Conservation (phyloP, 2,329 filamentous ascomycete species). For the Neofusicoccum laricinum region DNA sequence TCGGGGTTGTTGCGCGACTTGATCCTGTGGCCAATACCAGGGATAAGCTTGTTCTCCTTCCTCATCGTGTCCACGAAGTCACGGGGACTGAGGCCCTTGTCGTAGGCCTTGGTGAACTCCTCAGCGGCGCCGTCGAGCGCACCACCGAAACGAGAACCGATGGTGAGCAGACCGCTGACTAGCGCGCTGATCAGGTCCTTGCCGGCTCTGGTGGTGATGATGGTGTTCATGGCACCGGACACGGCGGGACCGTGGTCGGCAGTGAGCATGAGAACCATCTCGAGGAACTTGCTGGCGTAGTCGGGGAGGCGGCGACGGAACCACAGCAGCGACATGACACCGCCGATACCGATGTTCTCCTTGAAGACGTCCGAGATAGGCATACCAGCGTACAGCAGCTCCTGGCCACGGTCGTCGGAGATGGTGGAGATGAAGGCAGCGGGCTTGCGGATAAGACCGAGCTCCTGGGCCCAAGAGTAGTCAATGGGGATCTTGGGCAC, state of each 20-base stretch:
- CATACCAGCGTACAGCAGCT: conserved; percentile 98
- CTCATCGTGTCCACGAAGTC: conserved; percentile 99
- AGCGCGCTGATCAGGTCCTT: conserved; percentile 97
- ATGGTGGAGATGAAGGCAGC: conserved; percentile 99
- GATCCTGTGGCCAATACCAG: conserved; percentile 98
- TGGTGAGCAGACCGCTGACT: conserved; percentile 94
- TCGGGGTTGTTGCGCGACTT: conserved; percentile 99
- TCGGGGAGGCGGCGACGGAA: conserved; percentile 96
- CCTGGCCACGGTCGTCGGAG: conserved; percentile 98
- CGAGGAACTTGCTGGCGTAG: conserved; percentile 97
- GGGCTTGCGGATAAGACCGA: conserved; percentile 98
- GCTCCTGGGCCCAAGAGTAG: conserved; percentile 99
- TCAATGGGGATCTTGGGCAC: conserved; percentile 99
- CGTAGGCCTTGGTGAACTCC: conserved; percentile 97
- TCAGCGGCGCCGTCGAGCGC: conserved; percentile 95
- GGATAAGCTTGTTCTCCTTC: conserved; percentile 99
- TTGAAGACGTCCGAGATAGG: conserved; percentile 99
- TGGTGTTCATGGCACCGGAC: conserved; percentile 99
- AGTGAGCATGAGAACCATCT: conserved; percentile 99
- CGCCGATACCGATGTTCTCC: conserved; percentile 98
- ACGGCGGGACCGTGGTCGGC: conserved; percentile 98
- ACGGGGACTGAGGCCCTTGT: conserved; percentile 96
- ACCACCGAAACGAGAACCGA: conserved; percentile 97
- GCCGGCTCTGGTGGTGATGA: conserved; percentile 98
- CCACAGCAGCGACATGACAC: conserved; percentile 99